phyloP scores from a whole-genome alignment of 306 rosid genomes.

The Vigna trinervia region DNA sequence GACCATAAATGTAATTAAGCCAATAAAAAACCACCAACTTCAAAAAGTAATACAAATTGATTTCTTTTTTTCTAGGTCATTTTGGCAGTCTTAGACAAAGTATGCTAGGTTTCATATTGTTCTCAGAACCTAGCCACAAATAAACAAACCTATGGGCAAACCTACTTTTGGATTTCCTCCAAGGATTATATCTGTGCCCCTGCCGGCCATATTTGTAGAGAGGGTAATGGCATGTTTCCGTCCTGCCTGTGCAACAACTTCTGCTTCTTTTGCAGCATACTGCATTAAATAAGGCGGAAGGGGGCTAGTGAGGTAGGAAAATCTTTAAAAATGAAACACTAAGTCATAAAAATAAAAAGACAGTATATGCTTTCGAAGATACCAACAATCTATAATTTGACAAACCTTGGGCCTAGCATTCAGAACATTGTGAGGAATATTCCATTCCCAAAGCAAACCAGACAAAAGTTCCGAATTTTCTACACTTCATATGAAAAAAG shows the following conservation, averaged over 20 bases:
- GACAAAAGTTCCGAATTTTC: slow-evolving; percentile 92
- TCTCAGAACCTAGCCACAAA: slow-evolving; percentile 34
- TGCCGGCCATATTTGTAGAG: slow-evolving; percentile 99
- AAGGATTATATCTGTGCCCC: slow-evolving; percentile 98
- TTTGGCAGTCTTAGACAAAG: slow-evolving; percentile 3
- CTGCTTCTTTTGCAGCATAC: slow-evolving; percentile 99
- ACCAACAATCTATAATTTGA: slow-evolving; percentile 38
- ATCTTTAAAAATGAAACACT: slow-evolving; percentile 5
- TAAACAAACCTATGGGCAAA: slow-evolving; percentile 41
- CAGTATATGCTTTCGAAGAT: slow-evolving; percentile 34
- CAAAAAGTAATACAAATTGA: slow-evolving; percentile 30
- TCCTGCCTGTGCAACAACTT: slow-evolving; percentile 96
- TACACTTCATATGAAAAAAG: slow-evolving; percentile 68
- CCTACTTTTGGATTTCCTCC: slow-evolving; percentile 99
- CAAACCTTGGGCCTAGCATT: slow-evolving; percentile 96
- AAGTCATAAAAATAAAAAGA: slow-evolving; percentile 32
- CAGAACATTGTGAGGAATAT: slow-evolving; percentile 90
- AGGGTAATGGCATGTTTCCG: slow-evolving; percentile 90
- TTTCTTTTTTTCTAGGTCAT: slow-evolving; percentile 28
- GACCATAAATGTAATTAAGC: background rate
- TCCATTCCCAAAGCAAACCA: slow-evolving; percentile 78
- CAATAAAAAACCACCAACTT: slow-evolving; percentile 27
- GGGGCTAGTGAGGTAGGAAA: slow-evolving; percentile 24
- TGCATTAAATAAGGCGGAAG: slow-evolving; percentile 41
- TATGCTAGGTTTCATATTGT: slow-evolving; percentile 27